Evolutionary conservation across 495 filamentous ascomycete species (phyloP).

Genomic region (Podospora tetraspora): DNA sequence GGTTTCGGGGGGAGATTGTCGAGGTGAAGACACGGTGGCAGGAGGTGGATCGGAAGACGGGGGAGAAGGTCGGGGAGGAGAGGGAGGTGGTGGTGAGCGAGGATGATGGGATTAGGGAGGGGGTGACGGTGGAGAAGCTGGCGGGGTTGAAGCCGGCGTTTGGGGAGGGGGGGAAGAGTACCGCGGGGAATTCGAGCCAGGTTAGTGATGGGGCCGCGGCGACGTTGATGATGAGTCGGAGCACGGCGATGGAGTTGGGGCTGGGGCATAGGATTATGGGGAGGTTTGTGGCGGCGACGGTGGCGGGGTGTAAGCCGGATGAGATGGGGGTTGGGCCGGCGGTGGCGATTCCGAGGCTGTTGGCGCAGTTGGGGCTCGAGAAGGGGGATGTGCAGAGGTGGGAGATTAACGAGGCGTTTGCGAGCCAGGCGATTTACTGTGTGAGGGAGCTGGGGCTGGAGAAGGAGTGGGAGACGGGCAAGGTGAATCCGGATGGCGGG

Average conservation of each 20-base stretch:
- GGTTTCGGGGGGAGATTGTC: conserved; percentile 75
- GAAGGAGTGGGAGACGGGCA: conserved; percentile 50
- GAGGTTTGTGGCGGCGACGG: conserved; percentile 68
- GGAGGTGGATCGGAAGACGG: conserved; percentile 53
- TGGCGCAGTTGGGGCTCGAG: conserved; percentile 57
- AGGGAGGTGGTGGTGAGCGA: conserved; percentile 52
- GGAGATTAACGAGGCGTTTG: conserved; percentile 97
- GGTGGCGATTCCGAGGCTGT: conserved; percentile 74
- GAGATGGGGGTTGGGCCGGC: conserved; percentile 94
- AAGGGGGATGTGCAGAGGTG: conserved; percentile 74
- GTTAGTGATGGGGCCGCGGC: conserved; percentile 86
- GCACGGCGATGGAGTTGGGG: conserved; percentile 70
- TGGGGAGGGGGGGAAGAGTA: conserved; percentile 62
- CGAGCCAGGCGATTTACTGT: conserved; percentile 80
- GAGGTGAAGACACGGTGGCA: conserved; percentile 62
- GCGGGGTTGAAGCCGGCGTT: conserved; percentile 81
- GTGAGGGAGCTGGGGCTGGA: conserved; percentile 66
- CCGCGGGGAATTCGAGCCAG: conserved; percentile 83
- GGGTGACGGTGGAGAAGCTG: conserved; percentile 62
- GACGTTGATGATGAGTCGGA: conserved; percentile 74
- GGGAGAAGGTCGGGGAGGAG: conserved; percentile 50
- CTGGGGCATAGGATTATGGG: conserved; percentile 64
- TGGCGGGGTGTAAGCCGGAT: conserved; percentile 74
- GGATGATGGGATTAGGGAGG: conserved; percentile 77
- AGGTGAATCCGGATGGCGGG: conserved; percentile 87